Evolutionary conservation across 2,329 filamentous ascomycete species (phyloP).

Genomic region (Graphium sp.): DNA sequence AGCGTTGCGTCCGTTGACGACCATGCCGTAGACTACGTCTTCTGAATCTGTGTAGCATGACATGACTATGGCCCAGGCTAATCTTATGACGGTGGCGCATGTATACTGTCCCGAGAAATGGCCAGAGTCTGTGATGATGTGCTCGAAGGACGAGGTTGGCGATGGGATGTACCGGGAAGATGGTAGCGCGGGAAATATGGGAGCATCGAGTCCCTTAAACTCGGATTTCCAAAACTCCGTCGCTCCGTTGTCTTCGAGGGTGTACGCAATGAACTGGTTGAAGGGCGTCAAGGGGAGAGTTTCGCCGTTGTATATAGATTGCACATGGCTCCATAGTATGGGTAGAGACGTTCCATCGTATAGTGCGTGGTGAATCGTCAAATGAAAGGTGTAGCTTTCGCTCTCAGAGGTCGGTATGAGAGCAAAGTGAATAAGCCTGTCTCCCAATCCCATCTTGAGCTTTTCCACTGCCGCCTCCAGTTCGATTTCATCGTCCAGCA

Average conservation of each 20-base stretch:
- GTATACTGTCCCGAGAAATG: constrained; percentile 22
- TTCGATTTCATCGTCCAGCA: too few relatives aligned
- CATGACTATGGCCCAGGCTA: constrained; percentile 39
- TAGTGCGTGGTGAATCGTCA: constrained; percentile 11
- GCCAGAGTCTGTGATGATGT: constrained; percentile 24
- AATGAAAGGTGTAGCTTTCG: constrained; percentile 10
- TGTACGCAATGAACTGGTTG: too few relatives aligned
- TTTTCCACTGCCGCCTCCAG: constrained; percentile 22
- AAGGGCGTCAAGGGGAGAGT: too few relatives aligned
- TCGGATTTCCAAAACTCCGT: constrained; percentile 28
- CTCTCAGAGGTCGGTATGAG: too few relatives aligned
- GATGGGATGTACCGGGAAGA: constrained; percentile 27
- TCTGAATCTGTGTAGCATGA: constrained; percentile 31
- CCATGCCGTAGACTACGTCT: constrained; percentile 42
- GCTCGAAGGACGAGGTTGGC: constrained; percentile 34
- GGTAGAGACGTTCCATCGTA: too few relatives aligned
- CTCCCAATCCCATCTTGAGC: too few relatives aligned
- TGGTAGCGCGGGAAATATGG: constrained; percentile 29
- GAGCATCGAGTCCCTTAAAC: constrained; percentile 22
- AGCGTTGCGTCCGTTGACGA: constrained; percentile 37
- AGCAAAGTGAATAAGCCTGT: too few relatives aligned
- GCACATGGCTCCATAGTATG: too few relatives aligned
- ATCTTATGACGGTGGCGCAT: constrained; percentile 37
- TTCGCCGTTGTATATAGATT: too few relatives aligned
- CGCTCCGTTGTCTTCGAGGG: constrained; percentile 19